Percentiles rank a stretch among this genome's conserved stretches.
Evolutionary conservation across 140 eudicot species (phyloP).

Genomic region (Anethum foeniculum): DNA sequence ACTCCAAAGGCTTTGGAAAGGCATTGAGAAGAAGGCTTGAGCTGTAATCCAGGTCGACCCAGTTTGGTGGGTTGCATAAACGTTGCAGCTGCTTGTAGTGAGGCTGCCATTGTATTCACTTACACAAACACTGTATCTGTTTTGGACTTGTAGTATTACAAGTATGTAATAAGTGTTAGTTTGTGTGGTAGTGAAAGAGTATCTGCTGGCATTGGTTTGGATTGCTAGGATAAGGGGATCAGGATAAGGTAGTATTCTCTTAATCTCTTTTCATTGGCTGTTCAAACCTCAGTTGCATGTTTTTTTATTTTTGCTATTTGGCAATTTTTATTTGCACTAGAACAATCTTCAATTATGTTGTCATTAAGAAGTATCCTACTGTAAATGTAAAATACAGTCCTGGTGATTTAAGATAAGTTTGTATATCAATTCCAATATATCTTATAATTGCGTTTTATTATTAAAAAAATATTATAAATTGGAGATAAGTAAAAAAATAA

Average conservation of each 20-base stretch:
- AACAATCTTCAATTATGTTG: too few species aligned
- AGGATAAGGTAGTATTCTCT: conserved; percentile 42
- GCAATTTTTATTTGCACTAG: too few species aligned
- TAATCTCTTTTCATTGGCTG: conserved; percentile 31
- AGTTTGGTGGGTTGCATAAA: conserved; percentile 63
- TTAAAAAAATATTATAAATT: too few species aligned
- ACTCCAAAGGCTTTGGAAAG: conserved; percentile 62
- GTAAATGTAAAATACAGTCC: too few species aligned
- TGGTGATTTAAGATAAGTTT: too few species aligned
- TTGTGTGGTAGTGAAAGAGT: conserved; percentile 29
- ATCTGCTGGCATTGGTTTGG: conserved; percentile 24
- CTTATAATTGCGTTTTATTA: too few species aligned
- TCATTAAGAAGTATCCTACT: too few species aligned
- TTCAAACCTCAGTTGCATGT: neutral
- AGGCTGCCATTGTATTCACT: conserved; percentile 58
- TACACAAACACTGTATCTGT: conserved; percentile 5
- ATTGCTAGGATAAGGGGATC: conserved; percentile 42
- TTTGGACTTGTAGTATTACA: conserved; percentile 10
- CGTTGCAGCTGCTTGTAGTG: conserved; percentile 74
- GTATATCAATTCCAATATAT: too few species aligned
- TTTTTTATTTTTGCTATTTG: conserved; percentile 25
- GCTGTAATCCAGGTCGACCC: conserved; percentile 37
- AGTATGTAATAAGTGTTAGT: conserved; percentile 15
- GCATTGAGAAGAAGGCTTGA: conserved; percentile 43
- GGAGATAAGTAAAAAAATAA: too few species aligned